Base-by-base conservation (phyloP, 331 rosid species). In the Cydonia oblonga region DNA sequence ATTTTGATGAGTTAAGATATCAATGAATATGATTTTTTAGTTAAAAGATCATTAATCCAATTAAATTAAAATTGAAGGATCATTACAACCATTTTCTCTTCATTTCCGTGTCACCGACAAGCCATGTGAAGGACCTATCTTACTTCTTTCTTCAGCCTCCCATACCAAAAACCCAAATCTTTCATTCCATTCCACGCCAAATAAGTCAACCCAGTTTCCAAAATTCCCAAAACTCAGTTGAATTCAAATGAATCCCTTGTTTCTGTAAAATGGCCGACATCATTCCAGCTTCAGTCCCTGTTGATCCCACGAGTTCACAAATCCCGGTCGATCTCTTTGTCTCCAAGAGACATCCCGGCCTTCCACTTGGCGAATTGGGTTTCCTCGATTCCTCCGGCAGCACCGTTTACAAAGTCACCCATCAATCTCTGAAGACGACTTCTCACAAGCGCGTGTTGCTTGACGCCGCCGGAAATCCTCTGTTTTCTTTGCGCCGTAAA, bases 241-340 rank as follows among this genome's bases (percentile, higher is more conserved):
- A 28, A 1, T 29, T 24, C 10, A 18, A 10, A 29, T 29, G 46
- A 20, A 20, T n/a, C 20, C 10, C 26, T 33, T 32, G 29, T 63
- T 69, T 69, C 46, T 54, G 51, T 70, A 19, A 18, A 4, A 8
- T 60, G 67, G 44, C 57, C 0, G 67, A 58, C 28, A 25, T 59
- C 63, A 32, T 8, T 64, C 67, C 49, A 49, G 46, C 71, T 18
- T 52, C 87, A 16, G 80, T 44, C 30, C 60, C 72, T 32, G 9
- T 32, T 5, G 49, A 38, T 32, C 60, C 68, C n/a, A 16, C 32
- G 32, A 23, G 53, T 54, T 59, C 53, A 2, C 82, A 77, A 51
- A 93, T 93, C 75, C 87, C 98, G 15, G 65, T 89, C 33, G 98
- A 93, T 80, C 90, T 90, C 4, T 93, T 93, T 58, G 90, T 88